Percentiles rank a stretch among this genome's conserved stretches.
phyloP scores from a whole-genome alignment of 139 green algal species.

The Chlorella sp. region DNA sequence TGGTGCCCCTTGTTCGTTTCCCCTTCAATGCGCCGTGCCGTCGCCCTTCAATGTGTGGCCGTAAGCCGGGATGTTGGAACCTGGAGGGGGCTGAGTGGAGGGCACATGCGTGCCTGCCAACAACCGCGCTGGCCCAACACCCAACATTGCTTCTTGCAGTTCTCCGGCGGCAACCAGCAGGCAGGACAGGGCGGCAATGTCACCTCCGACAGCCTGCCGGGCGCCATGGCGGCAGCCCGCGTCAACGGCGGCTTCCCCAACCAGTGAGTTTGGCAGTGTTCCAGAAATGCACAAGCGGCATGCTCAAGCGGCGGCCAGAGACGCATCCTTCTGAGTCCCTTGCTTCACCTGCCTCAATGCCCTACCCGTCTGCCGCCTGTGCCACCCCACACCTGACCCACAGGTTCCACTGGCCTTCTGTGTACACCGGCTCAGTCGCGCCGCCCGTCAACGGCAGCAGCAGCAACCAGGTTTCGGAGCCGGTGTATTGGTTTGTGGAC shows the following conservation, averaged over 20 bases:
- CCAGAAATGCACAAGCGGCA: no score
- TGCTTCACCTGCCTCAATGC: background rate
- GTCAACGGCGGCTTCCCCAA: conserved; percentile 18
- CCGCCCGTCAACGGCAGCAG: background rate
- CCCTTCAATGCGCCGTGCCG: no score
- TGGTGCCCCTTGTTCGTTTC: no score
- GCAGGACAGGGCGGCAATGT: background rate
- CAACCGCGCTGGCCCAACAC: no score
- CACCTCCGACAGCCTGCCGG: conserved; percentile 17
- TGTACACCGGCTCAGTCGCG: background rate
- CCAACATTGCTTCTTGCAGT: conserved; percentile 12
- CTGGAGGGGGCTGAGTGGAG: no score
- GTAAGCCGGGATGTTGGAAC: no score
- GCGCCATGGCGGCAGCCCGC: conserved; percentile 26
- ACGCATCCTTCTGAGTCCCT: no score
- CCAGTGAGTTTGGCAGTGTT: background rate
- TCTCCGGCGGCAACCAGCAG: conserved; percentile 39
- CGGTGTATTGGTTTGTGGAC: conserved; percentile 50
- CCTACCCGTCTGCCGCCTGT: background rate
- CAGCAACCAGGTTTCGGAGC: conserved; percentile 19
- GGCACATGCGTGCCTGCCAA: no score
- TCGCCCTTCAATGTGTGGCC: no score
- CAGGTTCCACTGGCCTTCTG: conserved; percentile 13
- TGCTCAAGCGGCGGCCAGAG: no score
- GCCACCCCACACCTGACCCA: background rate